A percentile compares a stretch with the other conserved stretches of the same genome.
phyloP scores from a whole-genome alignment of 495 filamentous ascomycete species.

The Lichenothelia convexa region DNA sequence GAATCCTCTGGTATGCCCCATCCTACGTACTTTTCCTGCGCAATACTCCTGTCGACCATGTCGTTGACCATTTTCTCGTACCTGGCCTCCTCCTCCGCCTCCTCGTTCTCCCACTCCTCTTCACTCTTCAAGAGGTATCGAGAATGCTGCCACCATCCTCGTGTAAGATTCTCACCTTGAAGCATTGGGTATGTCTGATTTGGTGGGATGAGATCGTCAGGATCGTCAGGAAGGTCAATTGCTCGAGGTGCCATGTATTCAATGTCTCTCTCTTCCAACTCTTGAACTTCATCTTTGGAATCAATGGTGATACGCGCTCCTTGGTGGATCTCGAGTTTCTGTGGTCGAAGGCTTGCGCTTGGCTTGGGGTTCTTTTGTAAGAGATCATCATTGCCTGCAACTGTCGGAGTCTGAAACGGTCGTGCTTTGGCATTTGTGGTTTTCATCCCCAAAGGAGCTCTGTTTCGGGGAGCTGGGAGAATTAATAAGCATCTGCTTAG shows the following conservation, averaged over 20 bases:
- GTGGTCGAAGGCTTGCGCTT: slow-evolving; percentile 30
- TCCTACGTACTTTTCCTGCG: slow-evolving; percentile 7
- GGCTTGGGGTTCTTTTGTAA: slow-evolving; percentile 31
- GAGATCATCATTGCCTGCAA: slow-evolving; percentile 21
- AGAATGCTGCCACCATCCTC: slow-evolving; percentile 46
- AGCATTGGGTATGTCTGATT: slow-evolving; percentile 27
- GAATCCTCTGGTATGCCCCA: slow-evolving; percentile 8
- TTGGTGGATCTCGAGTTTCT: slow-evolving; percentile 27
- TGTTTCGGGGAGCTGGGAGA: slow-evolving; percentile 43
- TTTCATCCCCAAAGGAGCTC: slow-evolving; percentile 77
- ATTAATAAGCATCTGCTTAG: not conserved
- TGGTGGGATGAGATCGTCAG: slow-evolving; percentile 50
- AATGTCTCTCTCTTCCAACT: slow-evolving; percentile 52
- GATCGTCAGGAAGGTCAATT: slow-evolving; percentile 53
- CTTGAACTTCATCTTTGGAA: slow-evolving; percentile 11
- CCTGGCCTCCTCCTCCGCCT: slow-evolving; percentile 34
- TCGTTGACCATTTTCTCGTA: slow-evolving; percentile 38
- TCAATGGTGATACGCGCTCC: slow-evolving; percentile 26
- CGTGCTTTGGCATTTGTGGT: slow-evolving; percentile 87
- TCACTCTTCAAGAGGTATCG: slow-evolving; percentile 46
- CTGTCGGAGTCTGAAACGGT: slow-evolving; percentile 41
- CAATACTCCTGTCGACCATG: slow-evolving; percentile 29
- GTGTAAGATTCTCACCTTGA: slow-evolving; percentile 44
- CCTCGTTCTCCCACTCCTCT: slow-evolving; percentile 42
- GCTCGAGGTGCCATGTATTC: slow-evolving; percentile 57